phyloP scores from a whole-genome alignment of 345 rosid genomes.

The Populus simonii region DNA sequence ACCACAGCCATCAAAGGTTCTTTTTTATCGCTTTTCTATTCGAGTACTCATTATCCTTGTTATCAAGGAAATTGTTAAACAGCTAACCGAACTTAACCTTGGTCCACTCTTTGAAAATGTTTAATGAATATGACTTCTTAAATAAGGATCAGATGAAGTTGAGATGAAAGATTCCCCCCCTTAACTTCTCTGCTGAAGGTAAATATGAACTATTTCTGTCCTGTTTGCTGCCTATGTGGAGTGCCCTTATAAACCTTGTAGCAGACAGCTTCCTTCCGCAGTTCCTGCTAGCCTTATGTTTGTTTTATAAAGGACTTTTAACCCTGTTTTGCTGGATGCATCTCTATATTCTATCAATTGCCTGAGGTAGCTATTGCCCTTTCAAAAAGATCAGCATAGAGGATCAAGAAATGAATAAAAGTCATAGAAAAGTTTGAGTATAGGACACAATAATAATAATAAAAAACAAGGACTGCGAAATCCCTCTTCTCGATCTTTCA shows the following conservation, averaged over 20 bases:
- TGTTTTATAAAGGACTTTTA: conserved; percentile 7
- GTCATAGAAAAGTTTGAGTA: too few species aligned
- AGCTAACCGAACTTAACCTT: neutral
- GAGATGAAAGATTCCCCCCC: neutral
- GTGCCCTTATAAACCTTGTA: neutral
- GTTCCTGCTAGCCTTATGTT: neutral
- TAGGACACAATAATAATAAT: too few species aligned
- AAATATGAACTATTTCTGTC: neutral
- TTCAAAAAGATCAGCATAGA: neutral
- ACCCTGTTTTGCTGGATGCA: neutral
- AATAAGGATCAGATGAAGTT: neutral
- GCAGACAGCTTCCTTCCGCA: neutral
- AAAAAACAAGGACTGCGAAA: neutral
- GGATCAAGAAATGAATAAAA: neutral
- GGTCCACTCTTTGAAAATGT: neutral
- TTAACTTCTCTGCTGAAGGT: neutral
- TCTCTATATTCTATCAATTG: neutral
- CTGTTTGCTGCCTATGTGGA: conserved; percentile 5
- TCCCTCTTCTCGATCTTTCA: neutral
- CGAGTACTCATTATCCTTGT: neutral
- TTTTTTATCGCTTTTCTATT: neutral
- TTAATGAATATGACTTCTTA: neutral
- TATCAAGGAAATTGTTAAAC: neutral
- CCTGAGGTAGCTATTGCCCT: neutral
- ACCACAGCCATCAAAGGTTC: conserved; percentile 55